These are phyloP conservation scores for Pyrrhoderma lamaoense DNA, from an alignment of 1,284 basidiomycete species.

Conservation along the genomic window DNA sequence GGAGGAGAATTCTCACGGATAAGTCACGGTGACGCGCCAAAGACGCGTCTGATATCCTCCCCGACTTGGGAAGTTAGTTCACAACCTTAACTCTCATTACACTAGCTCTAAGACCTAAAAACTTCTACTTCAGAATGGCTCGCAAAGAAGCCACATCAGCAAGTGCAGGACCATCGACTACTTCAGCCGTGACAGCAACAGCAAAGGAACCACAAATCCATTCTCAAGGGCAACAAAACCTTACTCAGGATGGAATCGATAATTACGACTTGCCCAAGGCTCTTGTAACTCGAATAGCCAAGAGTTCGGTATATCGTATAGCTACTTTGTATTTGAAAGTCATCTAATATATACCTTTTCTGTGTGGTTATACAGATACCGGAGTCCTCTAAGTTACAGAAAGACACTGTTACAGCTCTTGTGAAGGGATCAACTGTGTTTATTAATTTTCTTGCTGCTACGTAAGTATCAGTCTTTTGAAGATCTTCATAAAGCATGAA, in stretches of 20 bases:
- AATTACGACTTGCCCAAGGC: conserved; percentile 82
- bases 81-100: too few species aligned
- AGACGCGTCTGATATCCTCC: too few species aligned
- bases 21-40: too few species aligned
- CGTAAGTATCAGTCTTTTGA: conserved; percentile 37
- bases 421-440: conserved; percentile 85
- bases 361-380: conserved; percentile 50
- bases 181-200: conserved; percentile 31
- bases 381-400: conserved; percentile 78
- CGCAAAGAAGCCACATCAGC: not conserved
- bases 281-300: conserved; percentile 76
- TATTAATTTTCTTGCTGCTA: conserved; percentile 81
- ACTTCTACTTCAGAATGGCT: not conserved
- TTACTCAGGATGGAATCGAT: conserved; percentile 74
- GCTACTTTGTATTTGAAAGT: not conserved
- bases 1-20: too few species aligned
- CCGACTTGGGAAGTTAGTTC: too few species aligned
- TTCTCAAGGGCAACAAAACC: conserved; percentile 59
- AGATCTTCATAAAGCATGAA: conserved; percentile 18
- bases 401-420: conserved; percentile 76
- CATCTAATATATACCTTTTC: too few species aligned
- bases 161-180: not conserved
- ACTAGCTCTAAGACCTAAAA: too few species aligned
- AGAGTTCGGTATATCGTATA: conserved; percentile 54
- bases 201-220: conserved; percentile 46